Evolutionary conservation across 768 basidiomycete genomes (phyloP).

Genomic region (Boletus huronensis): DNA sequence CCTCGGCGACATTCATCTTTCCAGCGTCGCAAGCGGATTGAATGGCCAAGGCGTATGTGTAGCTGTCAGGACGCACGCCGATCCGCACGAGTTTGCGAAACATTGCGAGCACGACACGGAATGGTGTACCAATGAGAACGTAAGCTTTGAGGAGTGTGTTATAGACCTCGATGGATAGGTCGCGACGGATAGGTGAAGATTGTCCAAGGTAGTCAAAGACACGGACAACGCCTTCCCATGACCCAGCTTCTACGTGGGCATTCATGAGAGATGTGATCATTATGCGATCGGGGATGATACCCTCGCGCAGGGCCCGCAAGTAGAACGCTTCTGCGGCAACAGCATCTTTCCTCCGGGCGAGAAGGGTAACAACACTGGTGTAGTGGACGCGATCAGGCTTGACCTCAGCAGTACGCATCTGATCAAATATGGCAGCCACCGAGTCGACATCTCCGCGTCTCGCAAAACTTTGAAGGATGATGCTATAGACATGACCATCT

Average conservation of each 20-base stretch:
- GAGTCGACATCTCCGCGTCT: slow-evolving; percentile 51
- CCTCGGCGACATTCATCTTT: slow-evolving; percentile 56
- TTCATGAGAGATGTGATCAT: slow-evolving; percentile 77
- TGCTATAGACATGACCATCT: slow-evolving; percentile 54
- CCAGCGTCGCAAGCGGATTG: slow-evolving; percentile 79
- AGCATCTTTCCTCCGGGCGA: slow-evolving; percentile 60
- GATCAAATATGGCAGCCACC: slow-evolving; percentile 47
- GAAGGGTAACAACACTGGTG: slow-evolving; percentile 62
- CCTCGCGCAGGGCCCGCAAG: slow-evolving; percentile 57
- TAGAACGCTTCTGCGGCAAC: slow-evolving; percentile 65
- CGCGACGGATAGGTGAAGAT: slow-evolving; percentile 33
- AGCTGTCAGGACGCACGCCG: slow-evolving; percentile 53
- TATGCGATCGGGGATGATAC: slow-evolving; percentile 55
- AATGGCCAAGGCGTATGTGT: slow-evolving; percentile 71
- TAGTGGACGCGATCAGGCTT: slow-evolving; percentile 53
- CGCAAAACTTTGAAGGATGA: slow-evolving; percentile 57
- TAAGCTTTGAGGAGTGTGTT: slow-evolving; percentile 84
- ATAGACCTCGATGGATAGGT: slow-evolving; percentile 57
- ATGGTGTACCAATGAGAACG: slow-evolving; percentile 76
- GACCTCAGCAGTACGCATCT: slow-evolving; percentile 56
- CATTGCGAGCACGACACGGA: slow-evolving; percentile 53
- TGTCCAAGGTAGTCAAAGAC: slow-evolving; percentile 60
- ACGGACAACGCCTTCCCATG: slow-evolving; percentile 72
- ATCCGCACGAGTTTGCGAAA: slow-evolving; percentile 54
- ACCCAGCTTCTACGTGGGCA: slow-evolving; percentile 75